These are phyloP conservation scores for Porcisia hertigi DNA, from an alignment of 208 protist species.

Conservation along the genomic window DNA sequence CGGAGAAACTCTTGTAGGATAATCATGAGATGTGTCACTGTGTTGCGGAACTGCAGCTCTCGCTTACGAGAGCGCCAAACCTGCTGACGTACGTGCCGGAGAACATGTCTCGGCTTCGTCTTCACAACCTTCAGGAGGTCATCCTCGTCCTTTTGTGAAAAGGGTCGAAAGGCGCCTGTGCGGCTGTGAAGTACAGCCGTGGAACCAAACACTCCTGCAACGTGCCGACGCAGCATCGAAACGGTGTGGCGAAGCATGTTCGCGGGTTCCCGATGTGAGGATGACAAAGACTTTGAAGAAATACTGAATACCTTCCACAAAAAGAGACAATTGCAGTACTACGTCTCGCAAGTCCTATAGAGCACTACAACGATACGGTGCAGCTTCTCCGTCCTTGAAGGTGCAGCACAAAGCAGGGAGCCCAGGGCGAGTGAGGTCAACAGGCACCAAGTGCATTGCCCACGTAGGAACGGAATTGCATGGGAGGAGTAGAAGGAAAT, in stretches of 20 bases:
- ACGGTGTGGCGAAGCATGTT: constrained; percentile 17
- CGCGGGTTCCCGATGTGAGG: not conserved
- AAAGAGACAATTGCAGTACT: not conserved
- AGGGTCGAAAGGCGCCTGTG: constrained; percentile 72
- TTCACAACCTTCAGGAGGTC: constrained; percentile 82
- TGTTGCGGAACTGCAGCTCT: constrained; percentile 88
- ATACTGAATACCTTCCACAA: not conserved
- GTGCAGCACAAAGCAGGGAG: not conserved
- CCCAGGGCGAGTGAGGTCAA: not conserved
- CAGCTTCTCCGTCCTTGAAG: not conserved
- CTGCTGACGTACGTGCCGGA: constrained; percentile 86
- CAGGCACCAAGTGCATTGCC: not conserved
- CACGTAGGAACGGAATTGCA: not conserved
- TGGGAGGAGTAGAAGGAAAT: not conserved
- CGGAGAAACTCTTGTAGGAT: constrained; percentile 89
- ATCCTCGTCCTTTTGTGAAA: constrained; percentile 85
- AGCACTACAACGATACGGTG: not conserved
- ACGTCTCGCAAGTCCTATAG: not conserved
- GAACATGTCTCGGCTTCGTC: constrained; percentile 87
- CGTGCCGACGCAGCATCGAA: constrained; percentile 7
- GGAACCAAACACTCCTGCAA: constrained; percentile 10
- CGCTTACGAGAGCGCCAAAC: constrained; percentile 88
- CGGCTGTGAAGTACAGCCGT: constrained; percentile 6
- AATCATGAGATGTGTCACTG: constrained; percentile 90
- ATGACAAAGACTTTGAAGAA: not conserved